Conservation (phyloP, 2,329 filamentous ascomycete genomes). For the Ophiostoma novo-ulmi region DNA sequence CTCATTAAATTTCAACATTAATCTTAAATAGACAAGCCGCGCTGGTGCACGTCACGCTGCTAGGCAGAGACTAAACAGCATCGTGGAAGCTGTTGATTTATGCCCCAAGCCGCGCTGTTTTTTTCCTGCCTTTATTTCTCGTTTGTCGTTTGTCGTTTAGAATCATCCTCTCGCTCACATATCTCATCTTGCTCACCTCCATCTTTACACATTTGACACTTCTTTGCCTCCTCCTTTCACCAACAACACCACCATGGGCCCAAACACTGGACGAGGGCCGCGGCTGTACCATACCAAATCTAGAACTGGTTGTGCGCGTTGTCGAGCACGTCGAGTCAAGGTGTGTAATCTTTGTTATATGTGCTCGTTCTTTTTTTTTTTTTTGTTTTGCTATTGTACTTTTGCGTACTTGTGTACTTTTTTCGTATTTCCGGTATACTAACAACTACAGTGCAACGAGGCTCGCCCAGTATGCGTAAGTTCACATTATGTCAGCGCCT, state of each 20-base stretch:
- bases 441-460: not conserved
- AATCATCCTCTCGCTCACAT: not conserved
- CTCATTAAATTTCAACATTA: not conserved
- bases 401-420: not conserved
- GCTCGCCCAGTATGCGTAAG: not conserved
- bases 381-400: not conserved
- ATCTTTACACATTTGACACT: not conserved
- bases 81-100: slow-evolving; percentile 5
- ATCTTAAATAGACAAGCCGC: not conserved
- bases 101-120: not conserved
- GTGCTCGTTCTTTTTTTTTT: not conserved
- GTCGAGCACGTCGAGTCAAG: slow-evolving; percentile 32
- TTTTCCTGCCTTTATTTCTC: not conserved
- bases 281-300: slow-evolving; percentile 33
- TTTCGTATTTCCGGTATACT: not conserved
- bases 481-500: not conserved
- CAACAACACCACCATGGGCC: not conserved
- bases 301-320: slow-evolving; percentile 32
- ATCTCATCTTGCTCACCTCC: not conserved
- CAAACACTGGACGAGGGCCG: slow-evolving; percentile 21
- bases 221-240: not conserved
- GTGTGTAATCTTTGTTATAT: slow-evolving; percentile 21
- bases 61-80: slow-evolving; percentile 4
- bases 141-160: not conserved
- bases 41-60: not conserved